Evolutionary conservation across 208 protist species (phyloP), one percentile per base, ranked within the genome.

Genomic region (Leishmania tarentolae): DNA sequence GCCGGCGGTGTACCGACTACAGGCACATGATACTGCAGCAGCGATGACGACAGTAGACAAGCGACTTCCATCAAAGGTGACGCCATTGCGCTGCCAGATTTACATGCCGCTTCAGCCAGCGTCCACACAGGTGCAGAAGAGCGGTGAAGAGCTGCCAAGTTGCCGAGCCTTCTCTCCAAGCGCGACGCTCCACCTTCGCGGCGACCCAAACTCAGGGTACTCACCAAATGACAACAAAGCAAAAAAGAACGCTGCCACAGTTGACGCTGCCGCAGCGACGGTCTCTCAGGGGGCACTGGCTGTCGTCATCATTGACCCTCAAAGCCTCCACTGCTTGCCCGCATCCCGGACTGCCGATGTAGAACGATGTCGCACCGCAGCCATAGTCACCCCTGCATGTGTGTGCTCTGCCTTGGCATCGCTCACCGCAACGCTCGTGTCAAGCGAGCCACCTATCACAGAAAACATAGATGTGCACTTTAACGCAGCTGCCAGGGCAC

Each of bases 1-100:
- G 56, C 92, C 93, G 57, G 85, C 87, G 40, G 78, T 92, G 50
- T 80, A 81, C 35, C 77, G 75, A 13, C 69, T 87, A 0, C 44
- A 66, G 11, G 70, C 70, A 15, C 72, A 59, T 44, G 63, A 63
- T 53, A 17, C 37, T 28, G 75, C 71, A 11, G 57, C 69, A 19
- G 82, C 57, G 15, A 57, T 42, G 35, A 46, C 63, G n/a, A 28
- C 59, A 53, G 78, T 68, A 65, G 52, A 63, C 65, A 75, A 59
- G 42, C 78, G 79, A 7, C 75, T 83, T 4, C 82, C 77, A 59
- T 75, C 82, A 50, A 78, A 8, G 0, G 35, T 72, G 1, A 66
- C 77, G 37, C 72, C 82, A 17, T 77, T 85, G 71, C 82, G 82
- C 3, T 85, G 82, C 47, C 78, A 56, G 5, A 24, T 84, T 40